Percentiles rank a stretch among this genome's conserved stretches.
Conservation (phyloP, 306 rosid genomes). For the Carpinus viminea region DNA sequence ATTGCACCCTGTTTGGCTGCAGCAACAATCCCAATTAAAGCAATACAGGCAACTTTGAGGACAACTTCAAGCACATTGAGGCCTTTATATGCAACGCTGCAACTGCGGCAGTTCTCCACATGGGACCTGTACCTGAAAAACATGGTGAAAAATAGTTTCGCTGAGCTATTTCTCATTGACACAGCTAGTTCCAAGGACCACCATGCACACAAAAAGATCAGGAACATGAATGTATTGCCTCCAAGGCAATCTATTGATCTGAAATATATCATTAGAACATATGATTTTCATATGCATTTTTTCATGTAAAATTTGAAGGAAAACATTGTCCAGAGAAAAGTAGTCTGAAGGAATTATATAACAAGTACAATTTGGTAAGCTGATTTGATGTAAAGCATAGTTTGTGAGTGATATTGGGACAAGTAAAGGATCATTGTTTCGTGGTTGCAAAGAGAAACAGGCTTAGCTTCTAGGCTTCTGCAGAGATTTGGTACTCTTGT, state of each 20-base stretch:
- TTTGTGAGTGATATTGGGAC: background rate
- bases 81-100: constrained; percentile 71
- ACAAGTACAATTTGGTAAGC: background rate
- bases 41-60: constrained; percentile 58
- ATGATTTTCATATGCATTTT: too few relatives aligned
- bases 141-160: background rate
- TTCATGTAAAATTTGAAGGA: too few relatives aligned
- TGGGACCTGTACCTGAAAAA: constrained; percentile 77
- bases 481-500: background rate
- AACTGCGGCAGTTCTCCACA: constrained; percentile 81
- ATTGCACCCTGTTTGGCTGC: constrained; percentile 46
- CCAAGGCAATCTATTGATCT: too few relatives aligned
- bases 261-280: too few relatives aligned
- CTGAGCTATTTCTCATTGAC: background rate
- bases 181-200: background rate
- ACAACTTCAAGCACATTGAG: constrained; percentile 60
- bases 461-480: constrained; percentile 5
- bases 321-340: background rate
- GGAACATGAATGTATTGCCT: background rate
- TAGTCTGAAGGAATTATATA: background rate
- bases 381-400: background rate
- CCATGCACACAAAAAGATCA: background rate
- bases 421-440: background rate
- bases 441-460: background rate
- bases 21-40: constrained; percentile 71